Conservation (phyloP, 169 alveolate genomes). For the Plasmodium relictum region DNA sequence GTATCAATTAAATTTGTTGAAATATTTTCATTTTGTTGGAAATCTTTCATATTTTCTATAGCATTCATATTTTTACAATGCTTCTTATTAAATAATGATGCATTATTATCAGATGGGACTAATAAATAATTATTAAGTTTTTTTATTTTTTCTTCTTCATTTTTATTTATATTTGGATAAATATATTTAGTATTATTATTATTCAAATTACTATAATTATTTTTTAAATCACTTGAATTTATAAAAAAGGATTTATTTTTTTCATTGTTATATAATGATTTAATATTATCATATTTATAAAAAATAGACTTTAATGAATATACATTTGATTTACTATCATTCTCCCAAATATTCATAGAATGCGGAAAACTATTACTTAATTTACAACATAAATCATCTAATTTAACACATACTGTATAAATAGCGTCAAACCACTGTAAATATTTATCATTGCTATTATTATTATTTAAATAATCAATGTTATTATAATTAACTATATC, state of each 20-base stretch:
- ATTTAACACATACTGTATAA: constrained; percentile 78
- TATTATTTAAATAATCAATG: background rate
- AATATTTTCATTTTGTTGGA: background rate
- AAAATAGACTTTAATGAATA: constrained; percentile 22
- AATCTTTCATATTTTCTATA: background rate
- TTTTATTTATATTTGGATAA: background rate
- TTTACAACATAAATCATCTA: constrained; percentile 80
- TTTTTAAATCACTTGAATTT: background rate
- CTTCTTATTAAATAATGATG: background rate
- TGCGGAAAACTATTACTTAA: constrained; percentile 77
- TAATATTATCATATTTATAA: constrained; percentile 16
- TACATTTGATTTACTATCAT: constrained; percentile 21
- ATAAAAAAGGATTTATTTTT: background rate
- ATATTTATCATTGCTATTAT: constrained; percentile 26
- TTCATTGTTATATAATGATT: constrained; percentile 10
- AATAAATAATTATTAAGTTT: background rate
- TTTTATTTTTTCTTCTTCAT: constrained; percentile 3
- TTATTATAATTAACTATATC: background rate
- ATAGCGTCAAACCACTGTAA: constrained; percentile 82
- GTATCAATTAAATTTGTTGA: constrained; percentile 1
- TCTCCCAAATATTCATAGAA: constrained; percentile 80
- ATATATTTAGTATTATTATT: background rate
- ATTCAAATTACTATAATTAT: background rate
- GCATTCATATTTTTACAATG: background rate
- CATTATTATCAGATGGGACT: background rate